A percentile compares a stretch with the other conserved stretches of the same genome.
These are phyloP conservation scores for Gossypium rotundifolium DNA, from an alignment of 345 rosid genomes.

Conservation along the genomic window DNA sequence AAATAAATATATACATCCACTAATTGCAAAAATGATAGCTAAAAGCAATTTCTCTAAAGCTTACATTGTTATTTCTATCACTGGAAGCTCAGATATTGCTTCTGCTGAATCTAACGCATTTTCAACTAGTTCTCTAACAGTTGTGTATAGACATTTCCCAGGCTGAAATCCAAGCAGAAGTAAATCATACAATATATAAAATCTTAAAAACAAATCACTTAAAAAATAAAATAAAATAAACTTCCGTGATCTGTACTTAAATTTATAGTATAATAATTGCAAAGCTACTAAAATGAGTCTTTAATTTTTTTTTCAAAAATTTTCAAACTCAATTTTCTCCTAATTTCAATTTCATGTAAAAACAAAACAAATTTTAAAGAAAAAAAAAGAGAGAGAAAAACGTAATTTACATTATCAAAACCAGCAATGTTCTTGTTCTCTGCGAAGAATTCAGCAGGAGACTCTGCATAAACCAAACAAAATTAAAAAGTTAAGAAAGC, in stretches of 20 bases:
- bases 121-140: slow-evolving; percentile 90
- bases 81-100: slow-evolving; percentile 88
- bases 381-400: neutral
- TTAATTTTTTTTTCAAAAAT: neutral
- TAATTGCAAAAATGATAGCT: neutral
- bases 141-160: slow-evolving; percentile 84
- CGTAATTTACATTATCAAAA: slow-evolving; percentile 73
- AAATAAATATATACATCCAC: neutral
- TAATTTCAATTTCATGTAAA: neutral
- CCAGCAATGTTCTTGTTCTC: slow-evolving; percentile 99
- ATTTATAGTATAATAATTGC: neutral
- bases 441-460: slow-evolving; percentile 97
- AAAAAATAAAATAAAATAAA: neutral
- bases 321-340: neutral
- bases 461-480: slow-evolving; percentile 47
- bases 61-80: slow-evolving; percentile 78
- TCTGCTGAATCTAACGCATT: slow-evolving; percentile 93
- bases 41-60: slow-evolving; percentile 13
- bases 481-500: neutral
- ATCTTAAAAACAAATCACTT: neutral
- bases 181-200: neutral
- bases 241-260: neutral
- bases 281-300: neutral
- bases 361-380: neutral
- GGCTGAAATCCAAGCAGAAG: slow-evolving; percentile 44